Percentiles rank a stretch among this genome's conserved stretches.
Evolutionary conservation across 2,329 filamentous ascomycete species (phyloP).

Genomic region (Ceratocystiopsis minuta): DNA sequence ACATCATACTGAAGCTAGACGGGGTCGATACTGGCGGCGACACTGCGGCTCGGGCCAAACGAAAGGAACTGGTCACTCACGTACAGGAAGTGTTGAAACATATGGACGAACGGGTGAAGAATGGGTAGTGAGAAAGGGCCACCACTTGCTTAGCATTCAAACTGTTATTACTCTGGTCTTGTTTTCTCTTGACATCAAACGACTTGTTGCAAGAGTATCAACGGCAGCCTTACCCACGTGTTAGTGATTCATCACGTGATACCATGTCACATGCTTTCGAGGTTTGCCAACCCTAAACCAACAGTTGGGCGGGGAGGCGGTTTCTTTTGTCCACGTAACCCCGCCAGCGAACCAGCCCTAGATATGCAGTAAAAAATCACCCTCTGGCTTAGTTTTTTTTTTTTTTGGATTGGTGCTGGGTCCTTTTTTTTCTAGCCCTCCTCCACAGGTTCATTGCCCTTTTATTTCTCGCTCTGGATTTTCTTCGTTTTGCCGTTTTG

Average conservation of each 20-base stretch:
- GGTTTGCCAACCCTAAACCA: no score
- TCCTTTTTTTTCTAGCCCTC: conserved; percentile 6
- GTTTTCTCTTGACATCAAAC: no score
- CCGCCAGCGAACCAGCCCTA: no score
- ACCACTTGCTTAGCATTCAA: no score
- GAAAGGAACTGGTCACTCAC: conserved; percentile 57
- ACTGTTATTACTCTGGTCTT: no score
- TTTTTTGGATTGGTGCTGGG: conserved; percentile 1
- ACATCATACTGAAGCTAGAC: conserved; percentile 61
- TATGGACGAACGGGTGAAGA: conserved; percentile 32
- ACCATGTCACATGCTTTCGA: no score
- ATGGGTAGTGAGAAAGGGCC: no score
- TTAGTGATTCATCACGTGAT: no score
- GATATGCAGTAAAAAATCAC: no score
- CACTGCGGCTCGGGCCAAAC: conserved; percentile 39
- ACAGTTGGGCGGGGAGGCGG: no score
- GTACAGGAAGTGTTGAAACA: conserved; percentile 48
- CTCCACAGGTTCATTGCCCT: not conserved
- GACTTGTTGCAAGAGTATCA: no score
- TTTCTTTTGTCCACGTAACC: not conserved
- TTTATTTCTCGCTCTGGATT: conserved; percentile 1
- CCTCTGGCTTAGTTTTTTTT: conserved; percentile 1
- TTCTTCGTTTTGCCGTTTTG: conserved; percentile 2
- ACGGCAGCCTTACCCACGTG: no score
- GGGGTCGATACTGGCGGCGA: conserved; percentile 58